Conservation (phyloP, 257 asterid species). For the Solanum ahanhuiri region DNA sequence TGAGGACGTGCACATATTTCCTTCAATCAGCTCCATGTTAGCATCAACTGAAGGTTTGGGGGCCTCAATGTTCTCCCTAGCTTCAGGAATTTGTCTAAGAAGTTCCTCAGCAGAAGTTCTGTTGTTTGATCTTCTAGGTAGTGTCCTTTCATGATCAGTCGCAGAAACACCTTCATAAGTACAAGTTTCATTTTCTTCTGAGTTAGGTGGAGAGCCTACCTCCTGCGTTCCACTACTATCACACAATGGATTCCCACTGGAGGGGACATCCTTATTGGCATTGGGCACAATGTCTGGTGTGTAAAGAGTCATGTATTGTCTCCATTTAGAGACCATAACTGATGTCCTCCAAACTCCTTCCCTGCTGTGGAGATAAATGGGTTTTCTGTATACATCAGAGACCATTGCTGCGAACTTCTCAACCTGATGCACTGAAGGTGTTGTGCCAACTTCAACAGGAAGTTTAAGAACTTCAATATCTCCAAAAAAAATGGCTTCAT, state of each 20-base stretch:
- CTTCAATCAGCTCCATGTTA: conserved; percentile 52
- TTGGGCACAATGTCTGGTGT: conserved; percentile 14
- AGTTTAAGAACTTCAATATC: conserved; percentile 55
- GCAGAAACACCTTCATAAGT: neutral
- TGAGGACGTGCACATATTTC: conserved; percentile 80
- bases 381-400: conserved; percentile 53
- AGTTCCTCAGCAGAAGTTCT: conserved; percentile 13
- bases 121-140: conserved; percentile 10
- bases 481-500: conserved; percentile 43
- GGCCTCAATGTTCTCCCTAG: conserved; percentile 28
- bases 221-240: conserved; percentile 25
- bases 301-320: conserved; percentile 49
- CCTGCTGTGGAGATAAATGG: conserved; percentile 75
- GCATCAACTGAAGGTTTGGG: conserved; percentile 46
- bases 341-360: conserved; percentile 93
- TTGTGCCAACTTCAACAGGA: conserved; percentile 79
- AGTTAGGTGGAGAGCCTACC: conserved; percentile 10
- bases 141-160: conserved; percentile 18
- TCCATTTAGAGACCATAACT: conserved; percentile 88
- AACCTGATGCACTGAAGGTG: conserved; percentile 77
- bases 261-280: conserved; percentile 14
- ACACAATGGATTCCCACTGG: conserved; percentile 18
- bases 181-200: conserved; percentile 16
- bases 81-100: conserved; percentile 20
- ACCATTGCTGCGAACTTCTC: conserved; percentile 56